Evolutionary conservation across 2,329 filamentous ascomycete species (phyloP).

Genomic region (Microsporum audouinii): DNA sequence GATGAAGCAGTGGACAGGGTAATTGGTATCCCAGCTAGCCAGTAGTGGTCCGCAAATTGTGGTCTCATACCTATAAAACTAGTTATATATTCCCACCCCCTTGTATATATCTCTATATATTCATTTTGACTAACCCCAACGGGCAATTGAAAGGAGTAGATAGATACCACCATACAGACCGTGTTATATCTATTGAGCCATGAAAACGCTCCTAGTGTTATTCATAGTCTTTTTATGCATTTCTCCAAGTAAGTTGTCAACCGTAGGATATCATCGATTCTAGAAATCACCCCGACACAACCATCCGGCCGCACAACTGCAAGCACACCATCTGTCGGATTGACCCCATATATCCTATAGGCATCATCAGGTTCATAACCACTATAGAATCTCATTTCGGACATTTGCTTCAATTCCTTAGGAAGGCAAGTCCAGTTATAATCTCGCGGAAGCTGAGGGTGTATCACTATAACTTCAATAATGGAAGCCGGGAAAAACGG

Average conservation of each 20-base stretch:
- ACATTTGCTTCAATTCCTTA: conserved; percentile 21
- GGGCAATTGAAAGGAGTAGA: not conserved
- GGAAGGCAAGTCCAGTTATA: conserved; percentile 28
- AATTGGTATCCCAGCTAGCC: conserved; percentile 22
- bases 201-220: not conserved
- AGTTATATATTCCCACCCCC: not conserved
- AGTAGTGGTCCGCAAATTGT: not conserved
- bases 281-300: conserved; percentile 23
- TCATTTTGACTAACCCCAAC: not conserved
- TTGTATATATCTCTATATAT: not conserved
- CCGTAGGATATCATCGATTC: conserved; percentile 19
- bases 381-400: conserved; percentile 28
- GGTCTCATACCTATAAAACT: not conserved
- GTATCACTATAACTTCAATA: conserved; percentile 1
- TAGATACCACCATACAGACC: not conserved
- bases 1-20: conserved; percentile 28
- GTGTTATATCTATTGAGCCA: not conserved
- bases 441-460: conserved; percentile 8
- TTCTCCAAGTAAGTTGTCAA: conserved; percentile 20
- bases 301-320: conserved; percentile 31
- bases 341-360: conserved; percentile 28
- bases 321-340: conserved; percentile 21
- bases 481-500: not conserved
- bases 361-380: conserved; percentile 19
- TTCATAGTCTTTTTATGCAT: conserved; percentile 4